phyloP scores from a whole-genome alignment of 1,284 basidiomycete genomes.

The Microbotryum scabiosae region DNA sequence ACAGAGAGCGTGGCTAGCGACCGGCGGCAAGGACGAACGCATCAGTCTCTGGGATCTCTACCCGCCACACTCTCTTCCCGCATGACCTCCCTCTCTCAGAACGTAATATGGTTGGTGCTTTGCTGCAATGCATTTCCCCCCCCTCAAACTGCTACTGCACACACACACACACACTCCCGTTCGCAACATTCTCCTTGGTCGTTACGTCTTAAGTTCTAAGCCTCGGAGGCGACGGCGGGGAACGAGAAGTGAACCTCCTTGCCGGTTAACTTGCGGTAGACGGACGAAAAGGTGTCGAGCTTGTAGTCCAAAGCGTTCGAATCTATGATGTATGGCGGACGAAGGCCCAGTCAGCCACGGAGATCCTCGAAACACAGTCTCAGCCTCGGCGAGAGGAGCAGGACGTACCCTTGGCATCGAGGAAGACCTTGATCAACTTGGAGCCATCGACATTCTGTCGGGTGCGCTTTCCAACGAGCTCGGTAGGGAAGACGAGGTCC shows the following conservation, averaged over 20 bases:
- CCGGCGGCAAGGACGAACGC: conserved; percentile 30
- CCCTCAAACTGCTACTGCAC: no score
- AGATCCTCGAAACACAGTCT: background rate
- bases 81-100: no score
- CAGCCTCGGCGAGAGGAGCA: background rate
- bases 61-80: conserved; percentile 4
- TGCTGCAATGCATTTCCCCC: no score
- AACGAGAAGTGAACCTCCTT: no score
- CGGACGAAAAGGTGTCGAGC: conserved; percentile 85
- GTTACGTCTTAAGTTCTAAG: no score
- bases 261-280: conserved; percentile 60
- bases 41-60: conserved; percentile 34
- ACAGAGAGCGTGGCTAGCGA: conserved; percentile 29
- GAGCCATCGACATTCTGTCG: conserved; percentile 82
- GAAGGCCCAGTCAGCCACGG: background rate
- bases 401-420: conserved; percentile 50
- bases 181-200: no score
- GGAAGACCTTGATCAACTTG: conserved; percentile 74
- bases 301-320: conserved; percentile 99
- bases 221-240: no score
- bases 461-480: conserved; percentile 97
- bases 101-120: no score
- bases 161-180: no score
- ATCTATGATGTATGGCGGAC: conserved; percentile 83
- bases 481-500: conserved; percentile 94